Evolutionary conservation across 208 protist genomes (phyloP), one percentile per base, ranked within the genome.

Genomic region (Acanthamoeba comandoni): DNA sequence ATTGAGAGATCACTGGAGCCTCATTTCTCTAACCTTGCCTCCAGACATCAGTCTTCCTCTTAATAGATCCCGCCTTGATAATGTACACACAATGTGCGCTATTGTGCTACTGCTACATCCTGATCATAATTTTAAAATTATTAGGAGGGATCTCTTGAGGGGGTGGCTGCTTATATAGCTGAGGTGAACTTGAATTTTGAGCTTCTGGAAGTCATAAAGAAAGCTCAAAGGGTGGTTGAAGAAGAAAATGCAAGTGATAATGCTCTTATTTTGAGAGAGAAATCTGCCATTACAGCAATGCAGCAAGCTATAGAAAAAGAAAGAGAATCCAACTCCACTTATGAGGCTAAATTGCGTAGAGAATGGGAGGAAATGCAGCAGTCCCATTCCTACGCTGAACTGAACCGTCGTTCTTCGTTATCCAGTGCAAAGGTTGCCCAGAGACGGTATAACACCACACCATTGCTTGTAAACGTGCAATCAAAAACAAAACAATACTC

Each of bases 171-270:
- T 11, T 82, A 82, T 26, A 82, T 82, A 15, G 71, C 26, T 4
- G 71, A 82, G 22, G 22, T 82, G 15, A 82, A 82, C 71, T 58
- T 24, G 51, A 82, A 82, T 26, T 82, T 82, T 9, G 71, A 82
- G 22, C 71, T 82, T 22, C 71, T 82, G 4, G 71, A 82, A 26
- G 60, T 82, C 71, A 60, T 82, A 24, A 82, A 43, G 24, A 52
- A 43, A 0, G 48, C 71, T 9, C 71, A 82, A n/a, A 24, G n/a
- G 17, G 43, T 1, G 31, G 71, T 82, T 4, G 71, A 82, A 26
- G 71, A 82, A 24, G 71, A 82, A 19, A 82, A 31, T 19, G 71
- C 26, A 4, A 82, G 71, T 26, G 71, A 49, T 43, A 43, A 82
- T 22, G 71, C 71, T 13, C 71, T 82, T 12, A 52, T 62, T 11